phyloP scores from a whole-genome alignment of 2,329 filamentous ascomycete genomes.

The Annulohypoxylon truncatum region DNA sequence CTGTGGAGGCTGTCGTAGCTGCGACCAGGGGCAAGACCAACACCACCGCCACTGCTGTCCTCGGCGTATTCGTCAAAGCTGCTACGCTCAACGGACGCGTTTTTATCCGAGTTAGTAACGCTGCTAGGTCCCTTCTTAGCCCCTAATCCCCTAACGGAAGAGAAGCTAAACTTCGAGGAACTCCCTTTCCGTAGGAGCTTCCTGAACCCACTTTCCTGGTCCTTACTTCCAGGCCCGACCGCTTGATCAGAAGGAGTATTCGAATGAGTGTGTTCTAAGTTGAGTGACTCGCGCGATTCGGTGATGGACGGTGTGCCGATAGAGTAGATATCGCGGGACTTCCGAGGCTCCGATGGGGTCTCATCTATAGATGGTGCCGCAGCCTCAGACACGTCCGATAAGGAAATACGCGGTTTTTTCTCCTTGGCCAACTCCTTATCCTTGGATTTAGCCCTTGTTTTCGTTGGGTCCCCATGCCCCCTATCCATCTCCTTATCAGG shows the following conservation, averaged over 20 bases:
- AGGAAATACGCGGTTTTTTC: conserved; percentile 54
- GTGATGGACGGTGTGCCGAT: conserved; percentile 69
- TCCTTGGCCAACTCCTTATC: conserved; percentile 55
- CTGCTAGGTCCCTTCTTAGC: conserved; percentile 70
- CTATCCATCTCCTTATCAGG: conserved; percentile 49
- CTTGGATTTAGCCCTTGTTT: conserved; percentile 55
- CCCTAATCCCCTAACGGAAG: conserved; percentile 60
- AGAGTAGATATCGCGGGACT: conserved; percentile 67
- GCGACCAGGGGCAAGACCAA: conserved; percentile 54
- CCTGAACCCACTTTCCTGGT: conserved; percentile 68
- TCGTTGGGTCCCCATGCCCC: conserved; percentile 51
- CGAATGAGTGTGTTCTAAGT: conserved; percentile 65
- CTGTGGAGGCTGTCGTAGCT: conserved; percentile 68
- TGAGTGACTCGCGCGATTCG: conserved; percentile 70
- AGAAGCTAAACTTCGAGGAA: conserved; percentile 73
- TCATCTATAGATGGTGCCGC: conserved; percentile 56
- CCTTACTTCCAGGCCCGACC: conserved; percentile 56
- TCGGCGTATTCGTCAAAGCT: conserved; percentile 68
- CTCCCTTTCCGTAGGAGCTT: conserved; percentile 74
- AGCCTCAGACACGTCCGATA: conserved; percentile 55
- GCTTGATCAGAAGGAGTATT: conserved; percentile 68
- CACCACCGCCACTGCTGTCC: conserved; percentile 47
- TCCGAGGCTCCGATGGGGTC: conserved; percentile 64
- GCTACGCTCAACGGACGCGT: conserved; percentile 65
- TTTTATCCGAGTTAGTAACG: conserved; percentile 68